phyloP scores from a whole-genome alignment of 2,329 filamentous ascomycete genomes.

The Zopfia rhizophila region DNA sequence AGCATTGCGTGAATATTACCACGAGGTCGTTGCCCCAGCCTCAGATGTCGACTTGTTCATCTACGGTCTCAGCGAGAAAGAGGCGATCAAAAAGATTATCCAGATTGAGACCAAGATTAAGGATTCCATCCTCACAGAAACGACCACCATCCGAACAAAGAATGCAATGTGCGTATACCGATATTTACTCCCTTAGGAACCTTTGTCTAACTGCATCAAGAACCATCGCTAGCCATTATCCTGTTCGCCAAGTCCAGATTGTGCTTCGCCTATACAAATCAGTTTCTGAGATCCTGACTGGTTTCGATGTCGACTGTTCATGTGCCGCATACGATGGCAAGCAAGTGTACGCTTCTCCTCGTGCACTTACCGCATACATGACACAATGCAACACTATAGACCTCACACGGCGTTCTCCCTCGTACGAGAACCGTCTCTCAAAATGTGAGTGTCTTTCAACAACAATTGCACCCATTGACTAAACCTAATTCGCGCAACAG shows the following conservation, averaged over 20 bases:
- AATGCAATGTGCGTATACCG: too few species aligned
- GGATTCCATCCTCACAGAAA: constrained; percentile 83
- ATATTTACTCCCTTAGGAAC: constrained; percentile 83
- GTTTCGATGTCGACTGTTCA: constrained; percentile 88
- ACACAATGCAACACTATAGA: constrained; percentile 86
- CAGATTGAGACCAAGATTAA: constrained; percentile 80
- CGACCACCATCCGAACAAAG: constrained; percentile 85
- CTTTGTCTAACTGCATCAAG: constrained; percentile 72
- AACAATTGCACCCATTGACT: too few species aligned
- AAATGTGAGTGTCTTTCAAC: constrained; percentile 66
- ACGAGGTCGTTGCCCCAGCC: constrained; percentile 81
- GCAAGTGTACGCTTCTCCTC: constrained; percentile 81
- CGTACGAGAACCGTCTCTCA: constrained; percentile 86
- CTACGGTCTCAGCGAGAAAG: constrained; percentile 79
- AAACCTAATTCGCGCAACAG: constrained; percentile 76
- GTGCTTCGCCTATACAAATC: constrained; percentile 87
- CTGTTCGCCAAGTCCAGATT: constrained; percentile 85
- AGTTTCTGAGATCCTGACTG: constrained; percentile 83
- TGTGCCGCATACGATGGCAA: constrained; percentile 83
- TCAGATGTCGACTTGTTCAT: constrained; percentile 90
- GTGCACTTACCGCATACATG: constrained; percentile 80
- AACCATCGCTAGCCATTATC: constrained; percentile 79
- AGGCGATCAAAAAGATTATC: constrained; percentile 85
- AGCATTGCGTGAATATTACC: constrained; percentile 71
- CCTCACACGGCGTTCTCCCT: constrained; percentile 80